Conservation (phyloP, 768 basidiomycete species). For the Rhizopogon rudus region DNA sequence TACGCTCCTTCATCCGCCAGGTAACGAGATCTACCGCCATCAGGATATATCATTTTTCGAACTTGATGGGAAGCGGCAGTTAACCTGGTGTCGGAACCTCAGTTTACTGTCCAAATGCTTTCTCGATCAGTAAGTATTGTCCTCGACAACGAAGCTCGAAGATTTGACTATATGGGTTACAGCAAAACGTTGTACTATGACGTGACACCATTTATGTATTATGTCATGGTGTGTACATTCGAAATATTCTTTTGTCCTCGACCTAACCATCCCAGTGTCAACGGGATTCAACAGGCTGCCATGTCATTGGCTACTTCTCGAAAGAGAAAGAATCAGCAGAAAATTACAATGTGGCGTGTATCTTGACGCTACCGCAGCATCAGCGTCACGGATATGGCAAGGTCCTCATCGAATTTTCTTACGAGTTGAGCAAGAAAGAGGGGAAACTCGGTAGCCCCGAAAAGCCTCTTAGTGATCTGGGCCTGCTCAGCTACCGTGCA, state of each 20-base stretch:
- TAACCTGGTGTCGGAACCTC: slow-evolving; percentile 95
- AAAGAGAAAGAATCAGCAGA: slow-evolving; percentile 99
- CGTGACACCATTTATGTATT: slow-evolving; percentile 99
- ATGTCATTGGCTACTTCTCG: slow-evolving; percentile 96
- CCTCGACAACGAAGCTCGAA: slow-evolving; percentile 3
- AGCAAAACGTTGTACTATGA: slow-evolving; percentile 99
- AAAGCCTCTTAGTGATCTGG: slow-evolving; percentile 94
- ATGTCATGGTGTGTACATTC: slow-evolving; percentile 77
- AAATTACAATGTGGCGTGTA: slow-evolving; percentile 98
- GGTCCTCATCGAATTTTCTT: slow-evolving; percentile 95
- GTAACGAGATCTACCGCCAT: slow-evolving; percentile 98
- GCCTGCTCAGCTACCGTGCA: slow-evolving; percentile 86
- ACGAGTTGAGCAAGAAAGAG: slow-evolving; percentile 95
- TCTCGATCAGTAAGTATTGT: slow-evolving; percentile 81
- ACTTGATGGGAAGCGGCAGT: slow-evolving; percentile 93
- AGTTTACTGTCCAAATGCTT: slow-evolving; percentile 97
- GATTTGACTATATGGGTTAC: slow-evolving; percentile 2
- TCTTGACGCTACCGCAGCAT: slow-evolving; percentile 96
- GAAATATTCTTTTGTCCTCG: slow-evolving; percentile 6
- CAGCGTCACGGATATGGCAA: slow-evolving; percentile 96
- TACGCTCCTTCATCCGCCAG: slow-evolving; percentile 89
- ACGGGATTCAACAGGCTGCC: slow-evolving; percentile 87
- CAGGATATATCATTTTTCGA: slow-evolving; percentile 98
- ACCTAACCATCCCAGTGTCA: slow-evolving; percentile 46
- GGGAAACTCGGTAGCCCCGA: slow-evolving; percentile 95